Percentiles rank a stretch among this genome's conserved stretches.
These are phyloP conservation scores for Calycina herbarum DNA, from an alignment of 2,329 filamentous ascomycete species.

Conservation along the genomic window DNA sequence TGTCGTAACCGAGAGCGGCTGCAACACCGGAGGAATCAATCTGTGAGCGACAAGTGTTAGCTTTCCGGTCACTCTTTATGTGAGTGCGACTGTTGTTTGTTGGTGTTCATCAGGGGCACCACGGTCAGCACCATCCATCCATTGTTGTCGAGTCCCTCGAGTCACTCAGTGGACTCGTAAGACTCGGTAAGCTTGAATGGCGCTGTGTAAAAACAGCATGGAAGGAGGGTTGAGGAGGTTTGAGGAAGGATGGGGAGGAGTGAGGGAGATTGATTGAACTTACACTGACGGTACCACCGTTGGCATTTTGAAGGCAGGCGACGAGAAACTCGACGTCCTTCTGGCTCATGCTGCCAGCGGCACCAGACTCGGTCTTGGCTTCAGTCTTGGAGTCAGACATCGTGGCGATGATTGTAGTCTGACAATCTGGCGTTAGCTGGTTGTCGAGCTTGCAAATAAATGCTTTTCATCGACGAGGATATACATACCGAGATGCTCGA, in stretches of 20 bases:
- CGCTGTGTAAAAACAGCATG: no score
- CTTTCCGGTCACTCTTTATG: not conserved
- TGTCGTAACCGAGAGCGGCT: slow-evolving; percentile 21
- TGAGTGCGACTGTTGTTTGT: not conserved
- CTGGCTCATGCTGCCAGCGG: slow-evolving; percentile 19
- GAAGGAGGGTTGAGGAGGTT: not conserved
- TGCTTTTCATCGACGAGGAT: not conserved
- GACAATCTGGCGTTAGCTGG: not conserved
- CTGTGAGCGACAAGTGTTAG: slow-evolving; percentile 18
- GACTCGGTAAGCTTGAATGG: no score
- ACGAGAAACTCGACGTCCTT: slow-evolving; percentile 31
- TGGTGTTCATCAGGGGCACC: not conserved
- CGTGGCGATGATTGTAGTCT: not conserved
- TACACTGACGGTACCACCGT: slow-evolving; percentile 29
- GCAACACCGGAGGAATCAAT: slow-evolving; percentile 29
- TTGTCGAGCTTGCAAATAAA: not conserved
- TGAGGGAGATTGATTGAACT: slow-evolving; percentile 12
- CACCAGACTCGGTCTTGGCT: not conserved
- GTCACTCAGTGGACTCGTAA: not conserved
- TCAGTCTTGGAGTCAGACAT: not conserved
- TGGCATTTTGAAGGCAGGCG: slow-evolving; percentile 29
- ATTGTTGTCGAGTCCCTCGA: not conserved
- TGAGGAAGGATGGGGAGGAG: not conserved
- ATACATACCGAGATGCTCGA: not conserved
- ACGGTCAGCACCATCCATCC: not conserved